A percentile compares a stretch with the other conserved stretches of the same genome.
Evolutionary conservation across 108 stramenopile genomes (phyloP).

Genomic region (Halocafeteria seosinensis): DNA sequence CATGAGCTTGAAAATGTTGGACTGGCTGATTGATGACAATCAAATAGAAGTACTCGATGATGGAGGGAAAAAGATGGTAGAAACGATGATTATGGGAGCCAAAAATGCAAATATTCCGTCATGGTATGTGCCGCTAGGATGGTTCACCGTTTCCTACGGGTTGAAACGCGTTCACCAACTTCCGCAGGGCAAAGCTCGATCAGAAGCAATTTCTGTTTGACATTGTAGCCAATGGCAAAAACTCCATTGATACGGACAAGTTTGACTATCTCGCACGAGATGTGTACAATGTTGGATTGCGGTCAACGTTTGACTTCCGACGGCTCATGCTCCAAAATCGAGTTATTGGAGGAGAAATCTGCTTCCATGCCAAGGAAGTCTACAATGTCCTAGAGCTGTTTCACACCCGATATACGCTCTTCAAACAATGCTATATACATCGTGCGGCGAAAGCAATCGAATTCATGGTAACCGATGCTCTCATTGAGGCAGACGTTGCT

Average conservation of each 20-base stretch:
- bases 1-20: slow-evolving; percentile 20
- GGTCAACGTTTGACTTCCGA: background rate
- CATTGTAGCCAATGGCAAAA: slow-evolving; percentile 31
- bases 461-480: background rate
- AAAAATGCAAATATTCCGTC: background rate
- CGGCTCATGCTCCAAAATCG: background rate
- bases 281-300: slow-evolving; percentile 4
- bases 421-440: background rate
- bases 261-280: slow-evolving; percentile 39
- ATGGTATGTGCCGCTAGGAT: too few relatives aligned
- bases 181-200: slow-evolving; percentile 12
- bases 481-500: background rate
- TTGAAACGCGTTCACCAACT: too few relatives aligned
- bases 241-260: slow-evolving; percentile 41
- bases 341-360: background rate
- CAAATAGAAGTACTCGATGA: background rate
- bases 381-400: background rate
- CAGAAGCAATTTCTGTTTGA: slow-evolving; percentile 32
- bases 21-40: slow-evolving; percentile 20
- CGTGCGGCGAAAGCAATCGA: background rate
- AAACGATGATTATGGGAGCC: background rate
- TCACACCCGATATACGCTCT: background rate
- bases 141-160: too few relatives aligned
- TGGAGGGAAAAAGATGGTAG: background rate
- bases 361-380: slow-evolving; percentile 1